Percentiles rank a stretch among this genome's conserved stretches.
These are phyloP conservation scores for Chenopodium album DNA, from an alignment of 148 eudicot genomes.

Conservation along the genomic window DNA sequence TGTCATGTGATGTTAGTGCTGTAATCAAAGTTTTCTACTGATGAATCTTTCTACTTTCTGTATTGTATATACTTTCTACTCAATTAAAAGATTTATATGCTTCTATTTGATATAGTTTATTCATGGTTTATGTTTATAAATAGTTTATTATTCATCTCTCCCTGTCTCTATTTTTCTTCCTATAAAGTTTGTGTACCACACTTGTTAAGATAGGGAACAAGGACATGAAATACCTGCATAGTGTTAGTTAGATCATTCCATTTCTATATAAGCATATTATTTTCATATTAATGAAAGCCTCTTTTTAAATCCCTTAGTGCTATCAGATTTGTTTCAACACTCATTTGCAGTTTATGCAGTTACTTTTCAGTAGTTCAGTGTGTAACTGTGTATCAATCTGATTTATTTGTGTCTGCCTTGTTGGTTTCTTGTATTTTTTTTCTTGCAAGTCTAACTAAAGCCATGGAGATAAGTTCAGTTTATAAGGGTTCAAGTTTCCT, in stretches of 20 bases:
- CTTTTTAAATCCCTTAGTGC: no score
- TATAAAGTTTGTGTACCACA: no score
- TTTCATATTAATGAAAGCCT: no score
- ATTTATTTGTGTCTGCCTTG: background rate
- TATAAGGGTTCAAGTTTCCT: background rate
- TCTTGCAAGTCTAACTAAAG: background rate
- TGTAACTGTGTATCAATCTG: no score
- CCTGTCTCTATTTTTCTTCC: no score
- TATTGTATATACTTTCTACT: background rate
- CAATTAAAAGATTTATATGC: background rate
- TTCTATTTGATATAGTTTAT: background rate
- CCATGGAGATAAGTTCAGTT: background rate
- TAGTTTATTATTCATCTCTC: background rate
- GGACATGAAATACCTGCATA: no score
- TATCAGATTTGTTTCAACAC: no score
- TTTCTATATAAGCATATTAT: no score
- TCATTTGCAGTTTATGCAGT: no score
- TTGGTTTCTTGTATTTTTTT: background rate
- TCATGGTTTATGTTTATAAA: background rate
- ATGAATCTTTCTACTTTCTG: background rate
- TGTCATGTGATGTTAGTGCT: background rate
- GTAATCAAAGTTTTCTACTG: background rate
- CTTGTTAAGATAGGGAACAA: no score
- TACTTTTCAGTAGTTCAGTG: no score
- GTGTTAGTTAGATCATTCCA: no score